Percentiles rank a stretch among this genome's conserved stretches.
phyloP scores from a whole-genome alignment of 768 basidiomycete species.

The Filobasidium wieringae region DNA sequence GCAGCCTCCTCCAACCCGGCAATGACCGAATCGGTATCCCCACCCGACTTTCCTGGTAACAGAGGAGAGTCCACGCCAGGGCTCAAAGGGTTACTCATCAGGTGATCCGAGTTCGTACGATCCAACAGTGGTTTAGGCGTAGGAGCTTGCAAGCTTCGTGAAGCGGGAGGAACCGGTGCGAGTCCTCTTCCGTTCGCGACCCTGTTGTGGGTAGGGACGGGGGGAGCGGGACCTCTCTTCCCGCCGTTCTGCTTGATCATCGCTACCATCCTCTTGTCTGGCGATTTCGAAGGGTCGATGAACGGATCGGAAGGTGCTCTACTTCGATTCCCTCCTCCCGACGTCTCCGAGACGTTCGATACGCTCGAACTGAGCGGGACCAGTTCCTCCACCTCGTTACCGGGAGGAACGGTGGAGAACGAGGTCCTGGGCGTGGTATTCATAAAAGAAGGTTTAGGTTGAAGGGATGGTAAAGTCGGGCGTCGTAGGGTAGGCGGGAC shows the following conservation, averaged over 20 bases:
- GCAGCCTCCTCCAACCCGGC: constrained; percentile 10
- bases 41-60: background rate
- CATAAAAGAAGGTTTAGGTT: constrained; percentile 2
- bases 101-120: background rate
- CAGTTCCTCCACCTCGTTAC: background rate
- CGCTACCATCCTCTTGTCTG: background rate
- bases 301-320: constrained; percentile 27
- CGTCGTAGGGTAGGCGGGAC: constrained; percentile 27
- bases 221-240: constrained; percentile 5
- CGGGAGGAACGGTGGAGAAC: background rate
- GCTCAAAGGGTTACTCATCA: constrained; percentile 1
- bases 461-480: constrained; percentile 4
- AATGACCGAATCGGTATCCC: constrained; percentile 4
- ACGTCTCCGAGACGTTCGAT: background rate
- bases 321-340: constrained; percentile 1
- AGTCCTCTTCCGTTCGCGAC: constrained; percentile 18
- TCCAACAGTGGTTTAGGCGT: background rate
- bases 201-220: background rate
- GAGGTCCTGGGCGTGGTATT: background rate
- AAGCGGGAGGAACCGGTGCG: constrained; percentile 19
- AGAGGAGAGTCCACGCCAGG: constrained; percentile 16
- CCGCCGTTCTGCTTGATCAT: background rate
- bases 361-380: background rate
- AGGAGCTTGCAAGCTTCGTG: constrained; percentile 8
- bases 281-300: constrained; percentile 17